Evolutionary conservation across 495 filamentous ascomycete species (phyloP), one percentile per base, ranked within the genome.

Genomic region (Haplographium delicatum): DNA sequence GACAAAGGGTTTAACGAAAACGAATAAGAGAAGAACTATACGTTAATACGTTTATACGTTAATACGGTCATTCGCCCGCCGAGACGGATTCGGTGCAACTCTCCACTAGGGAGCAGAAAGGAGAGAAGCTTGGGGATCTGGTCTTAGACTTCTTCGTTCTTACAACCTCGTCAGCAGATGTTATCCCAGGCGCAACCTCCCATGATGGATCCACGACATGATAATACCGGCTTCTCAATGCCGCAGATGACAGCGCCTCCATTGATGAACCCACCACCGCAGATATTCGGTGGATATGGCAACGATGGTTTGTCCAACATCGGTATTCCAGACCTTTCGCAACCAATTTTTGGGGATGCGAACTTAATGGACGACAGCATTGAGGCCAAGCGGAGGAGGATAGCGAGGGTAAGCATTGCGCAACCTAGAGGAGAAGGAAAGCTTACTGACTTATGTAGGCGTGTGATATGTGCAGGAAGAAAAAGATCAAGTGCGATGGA

Each of bases 401-500:
- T 98, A 58, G 90, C 93, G 23, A 82, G 90, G 73, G 88, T 90
- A 72, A 65, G 72, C 72, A 24, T 50, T 30, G 0, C 43, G 22
- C 13, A 22, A n/a, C 37, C 42, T n/a, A 23, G 51, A 44, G 45
- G 44, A 25, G 58, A 37, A 8, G 61, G 66, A 50, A 69, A 25
- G 30, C 9, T 16, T 15, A 41, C 42, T 53, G 48, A 51, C 48
- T 19, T 30, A 16, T 50, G 31, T 65, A 91, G 88, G 93, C 93
- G 43, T 98, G 93, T 73, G 93, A 98, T 64, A 95, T 96, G 91
- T 98, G 93, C 63, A 81, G 93, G 55, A 96, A 96, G 72, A 98
- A 97, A 75, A 98, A 98, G 78, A 97, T 98, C 63, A 97, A 97
- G 70, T 98, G 93, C 68, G 94, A 98, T 63, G 93, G 93, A 44